Conservation (phyloP, 345 rosid species). For the Triadica sebifera region DNA sequence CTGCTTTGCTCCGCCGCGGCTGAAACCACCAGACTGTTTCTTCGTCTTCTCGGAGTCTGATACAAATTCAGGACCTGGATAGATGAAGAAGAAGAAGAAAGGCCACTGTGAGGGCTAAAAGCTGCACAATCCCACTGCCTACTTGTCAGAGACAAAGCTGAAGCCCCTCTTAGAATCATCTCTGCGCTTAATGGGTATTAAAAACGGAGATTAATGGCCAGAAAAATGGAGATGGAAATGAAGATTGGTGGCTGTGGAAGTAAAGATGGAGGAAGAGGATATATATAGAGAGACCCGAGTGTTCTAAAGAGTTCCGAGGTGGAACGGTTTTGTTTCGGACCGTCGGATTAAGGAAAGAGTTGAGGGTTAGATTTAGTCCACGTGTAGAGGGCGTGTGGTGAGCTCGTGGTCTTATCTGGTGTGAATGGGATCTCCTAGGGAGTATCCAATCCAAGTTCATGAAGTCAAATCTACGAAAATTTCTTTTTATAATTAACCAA, state of each 20-base stretch:
- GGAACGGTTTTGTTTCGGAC: constrained; percentile 22
- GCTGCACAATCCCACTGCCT: constrained; percentile 23
- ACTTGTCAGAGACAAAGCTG: constrained; percentile 13
- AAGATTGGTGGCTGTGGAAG: neutral
- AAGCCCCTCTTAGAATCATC: constrained; percentile 23
- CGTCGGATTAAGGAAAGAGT: constrained; percentile 40
- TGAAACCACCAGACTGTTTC: constrained; percentile 23
- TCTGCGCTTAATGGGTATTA: neutral
- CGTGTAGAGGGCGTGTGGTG: constrained; percentile 63
- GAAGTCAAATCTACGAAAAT: too few species aligned
- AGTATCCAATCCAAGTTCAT: constrained; percentile 5
- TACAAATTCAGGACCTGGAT: constrained; percentile 11
- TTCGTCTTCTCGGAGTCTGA: neutral
- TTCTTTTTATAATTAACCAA: neutral
- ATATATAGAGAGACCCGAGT: constrained; percentile 17
- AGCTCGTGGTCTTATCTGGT: constrained; percentile 47
- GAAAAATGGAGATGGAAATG: neutral
- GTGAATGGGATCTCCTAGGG: neutral
- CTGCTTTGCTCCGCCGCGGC: constrained; percentile 26
- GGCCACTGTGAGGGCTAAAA: constrained; percentile 10
- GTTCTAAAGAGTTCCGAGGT: constrained; percentile 26
- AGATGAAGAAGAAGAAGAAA: constrained; percentile 11
- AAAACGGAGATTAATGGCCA: neutral
- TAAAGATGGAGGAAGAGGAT: neutral
- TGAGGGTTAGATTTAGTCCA: constrained; percentile 25